Evolutionary conservation across 257 asterid genomes (phyloP).

Genomic region (Solanum ossicruentum): DNA sequence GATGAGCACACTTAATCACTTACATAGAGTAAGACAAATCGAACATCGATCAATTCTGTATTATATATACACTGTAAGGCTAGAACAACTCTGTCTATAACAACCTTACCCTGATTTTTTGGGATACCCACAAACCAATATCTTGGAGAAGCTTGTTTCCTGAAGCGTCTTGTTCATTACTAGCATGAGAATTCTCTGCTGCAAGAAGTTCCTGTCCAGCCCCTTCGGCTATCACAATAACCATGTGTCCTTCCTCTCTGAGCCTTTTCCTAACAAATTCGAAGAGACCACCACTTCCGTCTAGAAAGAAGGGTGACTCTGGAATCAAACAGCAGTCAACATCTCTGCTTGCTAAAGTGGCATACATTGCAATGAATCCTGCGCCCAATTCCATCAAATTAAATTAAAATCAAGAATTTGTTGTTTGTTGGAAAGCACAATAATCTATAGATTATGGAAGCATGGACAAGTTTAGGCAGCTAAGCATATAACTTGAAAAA

Average conservation of each 20-base stretch:
- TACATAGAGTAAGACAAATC: not conserved
- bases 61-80: not conserved
- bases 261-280: slow-evolving; percentile 59
- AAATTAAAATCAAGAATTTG: not conserved
- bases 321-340: slow-evolving; percentile 96
- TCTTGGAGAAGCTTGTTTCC: slow-evolving; percentile 86
- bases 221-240: slow-evolving; percentile 90
- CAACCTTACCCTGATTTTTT: slow-evolving; percentile 51
- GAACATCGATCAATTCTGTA: not conserved
- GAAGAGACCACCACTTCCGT: slow-evolving; percentile 74
- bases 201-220: slow-evolving; percentile 84
- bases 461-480: not conserved
- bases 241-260: slow-evolving; percentile 86
- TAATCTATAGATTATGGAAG: not conserved
- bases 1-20: not conserved
- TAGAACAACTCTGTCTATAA: not conserved
- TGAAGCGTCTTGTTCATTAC: slow-evolving; percentile 66
- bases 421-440: not conserved
- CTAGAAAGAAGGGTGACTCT: slow-evolving; percentile 80
- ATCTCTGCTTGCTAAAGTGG: slow-evolving; percentile 95
- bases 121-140: slow-evolving; percentile 84
- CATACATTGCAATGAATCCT: slow-evolving; percentile 94
- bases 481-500: not conserved
- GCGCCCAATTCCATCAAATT: slow-evolving; percentile 5
- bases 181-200: slow-evolving; percentile 11